Evolutionary conservation across 768 basidiomycete genomes (phyloP), one percentile per base, ranked within the genome.

Genomic region (Fomitopsis pulvina): DNA sequence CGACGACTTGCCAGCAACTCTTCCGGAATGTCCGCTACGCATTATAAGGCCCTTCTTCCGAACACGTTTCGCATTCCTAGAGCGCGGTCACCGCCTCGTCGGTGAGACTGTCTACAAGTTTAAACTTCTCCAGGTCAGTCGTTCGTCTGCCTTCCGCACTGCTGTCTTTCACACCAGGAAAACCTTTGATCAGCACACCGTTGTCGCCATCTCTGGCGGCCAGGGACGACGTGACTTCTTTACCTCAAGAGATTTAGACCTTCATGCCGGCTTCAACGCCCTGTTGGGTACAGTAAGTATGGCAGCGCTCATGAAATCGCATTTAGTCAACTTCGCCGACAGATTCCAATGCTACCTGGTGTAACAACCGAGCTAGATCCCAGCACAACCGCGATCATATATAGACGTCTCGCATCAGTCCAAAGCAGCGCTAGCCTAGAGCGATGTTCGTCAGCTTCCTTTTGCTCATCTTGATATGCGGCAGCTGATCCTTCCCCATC

Each of bases 191-290:
- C 59, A 89, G 86, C 80, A 83, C 55, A 81, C 75, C 3, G 85
- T 90, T 56, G 73, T 90, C 46, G 85, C 83, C 28, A 76, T 89
- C 34, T 88, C 87, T 34, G 87, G 87, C 46, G 83, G 87, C 60
- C 73, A 71, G 28, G 87, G 79, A 14, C 72, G 87, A 49, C 75
- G 77, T 48, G 73, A 79, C 2, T 88, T 88, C 66, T 85, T 88
- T 59, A 74, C 75, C 2, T 78, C 83, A 49, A 81, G 79, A 65
- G 77, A 77, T 20, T 77, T 90, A 54, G 85, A 88, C 65, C 75
- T 90, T 45, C 82, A 80, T 37, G 85, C 87, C 69, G 87, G 85
- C 4, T 89, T 87, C 72, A 85, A 81, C 59, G 77, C 86, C 59
- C 74, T 90, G 53, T 85, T 84, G 44, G 87, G 86, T 45, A 85